Base-by-base conservation (phyloP, 257 asterid genomes). In the Striga asiatica region DNA sequence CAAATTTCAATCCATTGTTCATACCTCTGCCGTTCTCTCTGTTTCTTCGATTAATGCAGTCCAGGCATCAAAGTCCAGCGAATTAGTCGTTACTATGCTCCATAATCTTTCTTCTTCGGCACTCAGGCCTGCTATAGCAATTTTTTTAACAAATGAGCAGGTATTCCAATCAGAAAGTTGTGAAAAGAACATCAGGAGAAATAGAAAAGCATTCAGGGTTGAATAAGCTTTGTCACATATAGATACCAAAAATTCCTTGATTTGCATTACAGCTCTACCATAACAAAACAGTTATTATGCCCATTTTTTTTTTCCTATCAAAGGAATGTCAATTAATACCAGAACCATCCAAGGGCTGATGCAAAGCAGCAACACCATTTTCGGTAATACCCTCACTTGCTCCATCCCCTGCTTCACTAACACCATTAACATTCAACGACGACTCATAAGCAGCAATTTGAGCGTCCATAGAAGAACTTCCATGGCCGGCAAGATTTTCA, bases 91-190 rank as follows among this genome's bases (percentile, higher is more conserved):
- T 38, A 92, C 93, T 50, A 85, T 81, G 81, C 85, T 92, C 99
- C 99, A 92, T 45, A 85, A 45, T 66, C 95, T 81, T 71, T 88
- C 97, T 77, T 92, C 97, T 72, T 92, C 99, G 9, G 81, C 81
- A 62, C 86, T 80, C 56, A 88, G 74, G 23, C 75, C 99, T 88
- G 83, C 48, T 23, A 74, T 25, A 25, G 54, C 62, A 63, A 34
- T 18, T 18, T n/a, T n/a, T 41, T 22, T n/a, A 58, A 24, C 28
- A 17, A 42, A 5, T 32, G 29, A 56, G 38, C 7, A 28, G 39
- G 54, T 27, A 56, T 48, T 32, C 45, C 39, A 53, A 12, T 12
- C 42, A 20, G 45, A 51, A 46, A 43, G 28, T 13, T 23, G 27
- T 13, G n/a, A 19, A 43, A 31, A 42, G 28, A 13, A 23, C 19